phyloP scores from a whole-genome alignment of 2,329 filamentous ascomycete genomes.

The Clarireedia paspali region DNA sequence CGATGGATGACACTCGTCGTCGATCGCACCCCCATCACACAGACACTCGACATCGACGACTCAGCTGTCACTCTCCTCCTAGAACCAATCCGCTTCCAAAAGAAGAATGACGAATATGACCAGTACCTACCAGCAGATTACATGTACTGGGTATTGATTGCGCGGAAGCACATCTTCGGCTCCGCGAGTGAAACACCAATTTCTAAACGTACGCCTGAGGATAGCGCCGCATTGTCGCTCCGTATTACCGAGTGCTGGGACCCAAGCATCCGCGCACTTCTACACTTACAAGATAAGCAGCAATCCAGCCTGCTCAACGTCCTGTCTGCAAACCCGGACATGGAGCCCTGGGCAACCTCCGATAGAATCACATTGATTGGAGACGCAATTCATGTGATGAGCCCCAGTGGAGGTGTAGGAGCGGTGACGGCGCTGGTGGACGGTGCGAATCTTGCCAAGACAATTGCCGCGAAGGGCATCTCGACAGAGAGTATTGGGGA shows the following conservation, averaged over 20 bases:
- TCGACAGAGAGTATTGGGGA: background rate
- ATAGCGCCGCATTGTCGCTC: background rate
- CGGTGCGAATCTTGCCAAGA: slow-evolving; percentile 7
- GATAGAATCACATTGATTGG: slow-evolving; percentile 27
- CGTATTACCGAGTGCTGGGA: slow-evolving; percentile 9
- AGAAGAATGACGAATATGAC: slow-evolving; percentile 4
- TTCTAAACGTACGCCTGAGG: background rate
- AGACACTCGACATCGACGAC: slow-evolving; percentile 9
- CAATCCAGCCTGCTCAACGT: slow-evolving; percentile 8
- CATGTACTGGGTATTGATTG: slow-evolving; percentile 29
- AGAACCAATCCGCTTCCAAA: slow-evolving; percentile 23
- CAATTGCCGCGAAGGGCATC: slow-evolving; percentile 1
- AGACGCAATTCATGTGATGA: slow-evolving; percentile 31
- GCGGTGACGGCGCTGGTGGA: slow-evolving; percentile 17
- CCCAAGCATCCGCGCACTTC: slow-evolving; percentile 4
- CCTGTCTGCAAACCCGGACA: slow-evolving; percentile 10
- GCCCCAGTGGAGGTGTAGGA: slow-evolving; percentile 18
- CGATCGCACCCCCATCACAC: slow-evolving; percentile 12
- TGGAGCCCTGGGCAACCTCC: slow-evolving; percentile 7
- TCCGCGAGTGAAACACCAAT: background rate
- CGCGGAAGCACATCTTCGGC: slow-evolving; percentile 6
- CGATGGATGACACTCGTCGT: slow-evolving; percentile 24
- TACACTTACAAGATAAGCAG: slow-evolving; percentile 10
- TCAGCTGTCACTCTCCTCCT: slow-evolving; percentile 19
- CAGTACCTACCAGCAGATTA: slow-evolving; percentile 25